These are phyloP conservation scores for Astraeus odoratus DNA, from an alignment of 768 basidiomycete genomes.

Conservation along the genomic window DNA sequence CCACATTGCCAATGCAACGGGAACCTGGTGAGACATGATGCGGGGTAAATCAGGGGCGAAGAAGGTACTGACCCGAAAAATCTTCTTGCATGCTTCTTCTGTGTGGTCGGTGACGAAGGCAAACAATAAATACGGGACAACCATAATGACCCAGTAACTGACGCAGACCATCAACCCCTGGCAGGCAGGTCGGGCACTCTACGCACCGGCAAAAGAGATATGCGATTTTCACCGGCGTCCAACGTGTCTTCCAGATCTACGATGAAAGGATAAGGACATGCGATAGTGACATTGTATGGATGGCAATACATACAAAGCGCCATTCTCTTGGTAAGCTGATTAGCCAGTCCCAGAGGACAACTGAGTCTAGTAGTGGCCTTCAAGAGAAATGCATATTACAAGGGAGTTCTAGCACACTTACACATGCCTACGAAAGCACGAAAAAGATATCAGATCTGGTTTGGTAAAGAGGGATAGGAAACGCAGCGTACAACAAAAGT, in stretches of 20 bases:
- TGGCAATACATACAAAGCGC: constrained; percentile 50
- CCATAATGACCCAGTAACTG: constrained; percentile 78
- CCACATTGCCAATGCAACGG: constrained; percentile 80
- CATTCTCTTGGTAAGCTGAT: constrained; percentile 73
- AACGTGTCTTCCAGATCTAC: constrained; percentile 76
- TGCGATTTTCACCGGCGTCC: constrained; percentile 79
- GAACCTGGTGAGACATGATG: constrained; percentile 42
- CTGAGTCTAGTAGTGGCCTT: constrained; percentile 48
- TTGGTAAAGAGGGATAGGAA: constrained; percentile 12
- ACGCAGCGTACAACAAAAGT: constrained; percentile 71
- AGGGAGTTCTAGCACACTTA: constrained; percentile 28
- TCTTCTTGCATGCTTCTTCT: constrained; percentile 54
- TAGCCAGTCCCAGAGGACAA: constrained; percentile 83
- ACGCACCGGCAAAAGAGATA: constrained; percentile 79
- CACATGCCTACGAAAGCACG: constrained; percentile 54
- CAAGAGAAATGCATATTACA: constrained; percentile 13
- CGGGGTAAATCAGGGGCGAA: neutral
- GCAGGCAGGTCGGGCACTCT: constrained; percentile 13
- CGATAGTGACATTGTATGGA: neutral
- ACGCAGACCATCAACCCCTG: constrained; percentile 5
- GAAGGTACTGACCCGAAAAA: constrained; percentile 48
- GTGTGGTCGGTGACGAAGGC: constrained; percentile 69
- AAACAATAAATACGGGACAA: constrained; percentile 73
- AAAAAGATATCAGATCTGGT: constrained; percentile 23
- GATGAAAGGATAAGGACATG: constrained; percentile 2